These are phyloP conservation scores for Bruguiera sexangula DNA, from an alignment of 345 rosid species.

Conservation along the genomic window DNA sequence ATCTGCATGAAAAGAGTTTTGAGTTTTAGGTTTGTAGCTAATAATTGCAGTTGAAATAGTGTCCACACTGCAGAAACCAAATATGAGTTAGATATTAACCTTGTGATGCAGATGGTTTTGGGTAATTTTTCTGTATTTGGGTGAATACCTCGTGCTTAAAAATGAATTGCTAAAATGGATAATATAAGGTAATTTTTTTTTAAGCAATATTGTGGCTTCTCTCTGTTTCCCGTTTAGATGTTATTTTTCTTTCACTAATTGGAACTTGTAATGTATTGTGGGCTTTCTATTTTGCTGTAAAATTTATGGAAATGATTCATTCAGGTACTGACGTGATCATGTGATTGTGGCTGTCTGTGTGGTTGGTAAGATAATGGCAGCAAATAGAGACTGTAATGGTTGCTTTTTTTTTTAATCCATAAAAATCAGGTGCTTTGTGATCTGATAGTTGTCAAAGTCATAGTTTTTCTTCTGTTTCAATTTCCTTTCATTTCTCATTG, in stretches of 20 bases:
- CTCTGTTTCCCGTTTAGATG: background rate
- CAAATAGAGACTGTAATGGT: background rate
- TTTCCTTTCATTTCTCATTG: background rate
- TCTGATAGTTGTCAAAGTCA: too few relatives aligned
- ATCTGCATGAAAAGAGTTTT: too few relatives aligned
- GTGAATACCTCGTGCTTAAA: background rate
- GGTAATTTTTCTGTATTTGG: background rate
- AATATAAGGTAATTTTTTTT: too few relatives aligned
- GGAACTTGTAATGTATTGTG: background rate
- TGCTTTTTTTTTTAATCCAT: background rate
- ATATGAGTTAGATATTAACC: background rate
- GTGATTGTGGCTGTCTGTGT: background rate
- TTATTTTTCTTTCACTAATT: background rate
- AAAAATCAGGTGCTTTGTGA: too few relatives aligned
- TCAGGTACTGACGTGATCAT: background rate
- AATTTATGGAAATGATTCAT: background rate
- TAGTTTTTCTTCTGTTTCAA: background rate
- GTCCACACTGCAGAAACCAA: background rate
- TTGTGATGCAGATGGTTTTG: background rate
- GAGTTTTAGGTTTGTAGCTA: too few relatives aligned
- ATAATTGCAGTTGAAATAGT: too few relatives aligned
- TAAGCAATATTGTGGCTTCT: background rate
- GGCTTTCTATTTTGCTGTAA: background rate
- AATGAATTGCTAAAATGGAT: too few relatives aligned
- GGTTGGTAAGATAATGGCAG: background rate